Evolutionary conservation across 768 basidiomycete genomes (phyloP).

Genomic region (Lactifluus echinatus): DNA sequence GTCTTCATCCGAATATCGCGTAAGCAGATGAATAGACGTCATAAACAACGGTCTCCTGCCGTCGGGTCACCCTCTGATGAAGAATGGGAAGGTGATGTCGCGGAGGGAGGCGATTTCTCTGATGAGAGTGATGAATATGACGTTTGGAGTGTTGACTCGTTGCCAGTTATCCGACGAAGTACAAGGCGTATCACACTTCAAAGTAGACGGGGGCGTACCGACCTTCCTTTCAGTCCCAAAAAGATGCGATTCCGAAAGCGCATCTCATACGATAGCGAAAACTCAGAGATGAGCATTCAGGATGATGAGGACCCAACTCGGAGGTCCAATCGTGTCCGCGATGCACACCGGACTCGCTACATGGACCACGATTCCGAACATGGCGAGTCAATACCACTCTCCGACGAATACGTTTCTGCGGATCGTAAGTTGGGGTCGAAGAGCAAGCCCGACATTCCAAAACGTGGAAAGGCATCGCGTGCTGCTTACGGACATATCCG

Average conservation of each 20-base stretch:
- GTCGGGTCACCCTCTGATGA: constrained; percentile 27
- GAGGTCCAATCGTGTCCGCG: constrained; percentile 43
- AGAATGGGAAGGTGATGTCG: constrained; percentile 26
- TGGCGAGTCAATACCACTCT: neutral
- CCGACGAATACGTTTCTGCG: constrained; percentile 21
- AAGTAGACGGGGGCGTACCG: constrained; percentile 20
- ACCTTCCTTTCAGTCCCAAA: constrained; percentile 59
- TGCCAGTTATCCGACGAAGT: constrained; percentile 5
- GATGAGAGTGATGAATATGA: constrained; percentile 16
- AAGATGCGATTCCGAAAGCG: constrained; percentile 42
- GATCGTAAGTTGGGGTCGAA: constrained; percentile 32
- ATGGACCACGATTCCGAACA: constrained; percentile 26
- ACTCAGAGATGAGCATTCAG: constrained; percentile 23
- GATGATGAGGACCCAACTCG: constrained; percentile 26
- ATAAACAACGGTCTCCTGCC: neutral
- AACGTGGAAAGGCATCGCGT: constrained; percentile 31
- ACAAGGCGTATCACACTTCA: constrained; percentile 14
- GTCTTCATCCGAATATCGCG: constrained; percentile 27
- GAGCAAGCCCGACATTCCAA: constrained; percentile 23
- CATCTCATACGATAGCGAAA: constrained; percentile 32
- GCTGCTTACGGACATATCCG: constrained; percentile 45
- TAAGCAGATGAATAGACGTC: constrained; percentile 14
- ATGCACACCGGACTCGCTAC: constrained; percentile 29
- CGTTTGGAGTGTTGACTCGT: constrained; percentile 12
- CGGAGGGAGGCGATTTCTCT: constrained; percentile 13